Conservation (phyloP, 352 stramenopile species). For the Phytophthora ramorum region DNA sequence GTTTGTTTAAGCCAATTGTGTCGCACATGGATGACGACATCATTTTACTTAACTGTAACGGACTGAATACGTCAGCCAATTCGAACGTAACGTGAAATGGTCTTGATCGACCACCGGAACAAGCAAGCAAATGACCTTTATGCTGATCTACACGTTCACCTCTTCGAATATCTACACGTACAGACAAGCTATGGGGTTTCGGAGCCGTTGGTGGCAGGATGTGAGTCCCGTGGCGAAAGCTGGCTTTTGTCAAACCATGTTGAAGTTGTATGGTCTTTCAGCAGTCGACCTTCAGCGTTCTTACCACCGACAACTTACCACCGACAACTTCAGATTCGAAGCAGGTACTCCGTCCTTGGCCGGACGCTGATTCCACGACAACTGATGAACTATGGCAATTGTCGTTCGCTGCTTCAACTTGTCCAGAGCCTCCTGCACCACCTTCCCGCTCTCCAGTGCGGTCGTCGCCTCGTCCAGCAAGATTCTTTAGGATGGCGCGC, state of each 20-base stretch:
- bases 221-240: too few relatives aligned
- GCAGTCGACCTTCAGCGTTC: slow-evolving; percentile 13
- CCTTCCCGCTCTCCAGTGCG: background rate
- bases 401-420: slow-evolving; percentile 61
- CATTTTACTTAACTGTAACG: background rate
- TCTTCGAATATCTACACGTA: too few relatives aligned
- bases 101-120: too few relatives aligned
- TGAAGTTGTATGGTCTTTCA: too few relatives aligned
- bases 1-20: background rate
- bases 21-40: background rate
- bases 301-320: slow-evolving; percentile 8
- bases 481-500: background rate
- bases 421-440: slow-evolving; percentile 40
- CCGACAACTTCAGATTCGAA: slow-evolving; percentile 3
- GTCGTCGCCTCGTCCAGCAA: background rate
- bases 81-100: slow-evolving; percentile 10
- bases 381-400: slow-evolving; percentile 87
- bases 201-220: too few relatives aligned
- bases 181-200: too few relatives aligned
- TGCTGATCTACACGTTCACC: too few relatives aligned
- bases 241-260: too few relatives aligned
- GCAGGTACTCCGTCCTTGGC: slow-evolving; percentile 8
- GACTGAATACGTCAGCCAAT: slow-evolving; percentile 7
- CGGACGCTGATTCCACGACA: slow-evolving; percentile 37
- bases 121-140: too few relatives aligned